Conservation (phyloP, 1,284 basidiomycete species). For the Tremellales sp. region DNA sequence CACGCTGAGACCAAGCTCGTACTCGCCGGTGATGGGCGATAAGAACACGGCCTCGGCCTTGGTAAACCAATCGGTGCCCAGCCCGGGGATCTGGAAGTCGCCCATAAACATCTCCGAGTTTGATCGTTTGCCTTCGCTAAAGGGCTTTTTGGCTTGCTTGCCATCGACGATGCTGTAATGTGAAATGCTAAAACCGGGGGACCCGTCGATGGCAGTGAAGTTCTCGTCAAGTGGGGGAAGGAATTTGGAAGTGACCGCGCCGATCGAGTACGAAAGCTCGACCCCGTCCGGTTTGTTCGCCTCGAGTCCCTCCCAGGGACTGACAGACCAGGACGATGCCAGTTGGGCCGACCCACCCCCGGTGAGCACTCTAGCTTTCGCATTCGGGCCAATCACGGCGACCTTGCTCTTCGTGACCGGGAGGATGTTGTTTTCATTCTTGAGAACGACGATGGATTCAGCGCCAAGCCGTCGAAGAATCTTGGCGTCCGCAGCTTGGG, state of each 20-base stretch:
- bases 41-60: conserved; percentile 25
- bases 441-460: conserved; percentile 62
- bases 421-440: conserved; percentile 53
- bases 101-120: conserved; percentile 23
- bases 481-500: conserved; percentile 21
- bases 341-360: conserved; percentile 58
- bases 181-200: conserved; percentile 22
- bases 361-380: conserved; percentile 54
- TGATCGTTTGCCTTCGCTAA: conserved; percentile 14
- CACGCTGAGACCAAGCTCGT: conserved; percentile 52
- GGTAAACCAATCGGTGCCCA: conserved; percentile 19
- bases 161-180: conserved; percentile 21
- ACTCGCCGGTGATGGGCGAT: conserved; percentile 21
- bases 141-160: conserved; percentile 9
- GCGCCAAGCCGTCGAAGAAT: conserved; percentile 24
- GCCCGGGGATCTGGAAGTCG: conserved; percentile 21
- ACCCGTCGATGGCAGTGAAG: conserved; percentile 23
- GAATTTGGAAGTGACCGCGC: conserved; percentile 21
- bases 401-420: conserved; percentile 48
- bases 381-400: conserved; percentile 60
- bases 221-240: conserved; percentile 22
- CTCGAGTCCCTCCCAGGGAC: conserved; percentile 55
- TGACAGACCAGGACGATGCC: conserved; percentile 52
- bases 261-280: conserved; percentile 50
- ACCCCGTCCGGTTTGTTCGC: conserved; percentile 20